Percentiles rank a stretch among this genome's conserved stretches.
phyloP scores from a whole-genome alignment of 2,329 filamentous ascomycete genomes.

The Calonectria naviculata region DNA sequence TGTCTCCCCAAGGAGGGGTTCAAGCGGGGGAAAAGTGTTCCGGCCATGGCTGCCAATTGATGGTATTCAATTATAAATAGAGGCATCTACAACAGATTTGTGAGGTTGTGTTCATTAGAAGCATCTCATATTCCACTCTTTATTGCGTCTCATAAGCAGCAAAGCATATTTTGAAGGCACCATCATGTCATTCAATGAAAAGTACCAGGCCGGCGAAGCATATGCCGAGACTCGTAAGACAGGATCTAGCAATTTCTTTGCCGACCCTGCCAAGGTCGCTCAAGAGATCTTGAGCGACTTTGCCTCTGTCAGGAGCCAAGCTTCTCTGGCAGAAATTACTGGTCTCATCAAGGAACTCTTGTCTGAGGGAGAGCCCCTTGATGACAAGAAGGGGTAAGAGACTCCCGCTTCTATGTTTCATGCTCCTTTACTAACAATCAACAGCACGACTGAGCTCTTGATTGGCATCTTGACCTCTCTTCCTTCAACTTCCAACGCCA shows the following conservation, averaged over 20 bases:
- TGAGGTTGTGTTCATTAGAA: no score
- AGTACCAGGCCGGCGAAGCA: conserved; percentile 51
- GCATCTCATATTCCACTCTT: neutral
- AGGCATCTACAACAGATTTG: neutral
- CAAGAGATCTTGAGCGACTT: conserved; percentile 47
- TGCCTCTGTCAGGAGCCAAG: conserved; percentile 40
- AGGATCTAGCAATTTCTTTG: conserved; percentile 39
- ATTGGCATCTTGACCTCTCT: conserved; percentile 41
- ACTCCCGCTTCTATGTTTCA: neutral
- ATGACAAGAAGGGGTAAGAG: conserved; percentile 65
- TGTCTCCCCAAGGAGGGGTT: neutral
- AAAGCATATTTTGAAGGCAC: neutral
- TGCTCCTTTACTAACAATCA: conserved; percentile 23
- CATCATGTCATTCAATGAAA: conserved; percentile 47
- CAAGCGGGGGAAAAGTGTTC: no score
- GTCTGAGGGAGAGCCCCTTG: conserved; percentile 60
- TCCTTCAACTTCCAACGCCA: neutral
- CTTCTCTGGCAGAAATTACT: conserved; percentile 41
- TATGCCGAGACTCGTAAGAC: conserved; percentile 43
- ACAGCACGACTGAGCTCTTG: conserved; percentile 52
- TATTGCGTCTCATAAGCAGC: neutral
- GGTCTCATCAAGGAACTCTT: conserved; percentile 46
- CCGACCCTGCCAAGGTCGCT: conserved; percentile 48
- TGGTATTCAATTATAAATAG: neutral
- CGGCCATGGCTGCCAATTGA: neutral